Conservation (phyloP, 2,329 filamentous ascomycete genomes). For the Neobulgaria alba region DNA sequence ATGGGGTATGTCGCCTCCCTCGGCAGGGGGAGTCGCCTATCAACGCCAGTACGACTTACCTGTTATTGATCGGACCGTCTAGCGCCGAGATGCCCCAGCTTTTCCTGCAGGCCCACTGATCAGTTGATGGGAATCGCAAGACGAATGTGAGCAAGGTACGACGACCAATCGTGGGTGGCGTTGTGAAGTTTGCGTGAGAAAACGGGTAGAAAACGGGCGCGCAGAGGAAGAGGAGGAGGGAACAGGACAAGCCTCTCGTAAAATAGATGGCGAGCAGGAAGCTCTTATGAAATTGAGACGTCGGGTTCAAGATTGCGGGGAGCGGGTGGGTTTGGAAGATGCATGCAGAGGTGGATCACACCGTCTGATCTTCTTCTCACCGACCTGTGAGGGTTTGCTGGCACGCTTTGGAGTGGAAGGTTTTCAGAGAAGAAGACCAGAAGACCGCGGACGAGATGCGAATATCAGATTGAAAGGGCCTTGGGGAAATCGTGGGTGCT, state of each 20-base stretch:
- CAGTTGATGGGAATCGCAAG: not conserved
- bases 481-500: not conserved
- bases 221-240: not conserved
- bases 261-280: not conserved
- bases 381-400: not conserved
- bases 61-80: slow-evolving; percentile 2
- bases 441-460: not conserved
- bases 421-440: not conserved
- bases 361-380: not conserved
- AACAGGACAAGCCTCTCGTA: not conserved
- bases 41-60: not conserved
- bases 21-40: not conserved
- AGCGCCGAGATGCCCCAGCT: slow-evolving; percentile 2
- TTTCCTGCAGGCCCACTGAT: not conserved
- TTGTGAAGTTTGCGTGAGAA: not conserved
- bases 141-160: not conserved
- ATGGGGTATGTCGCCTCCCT: too few relatives aligned
- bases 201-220: not conserved
- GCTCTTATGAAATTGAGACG: not conserved
- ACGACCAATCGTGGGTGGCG: not conserved
- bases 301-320: not conserved
- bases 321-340: not conserved
- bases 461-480: not conserved
- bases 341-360: not conserved
- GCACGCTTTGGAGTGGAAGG: not conserved